A percentile compares a stretch with the other conserved stretches of the same genome.
These are phyloP conservation scores for Nicotiana knightiana DNA, from an alignment of 257 asterid genomes.

Conservation along the genomic window DNA sequence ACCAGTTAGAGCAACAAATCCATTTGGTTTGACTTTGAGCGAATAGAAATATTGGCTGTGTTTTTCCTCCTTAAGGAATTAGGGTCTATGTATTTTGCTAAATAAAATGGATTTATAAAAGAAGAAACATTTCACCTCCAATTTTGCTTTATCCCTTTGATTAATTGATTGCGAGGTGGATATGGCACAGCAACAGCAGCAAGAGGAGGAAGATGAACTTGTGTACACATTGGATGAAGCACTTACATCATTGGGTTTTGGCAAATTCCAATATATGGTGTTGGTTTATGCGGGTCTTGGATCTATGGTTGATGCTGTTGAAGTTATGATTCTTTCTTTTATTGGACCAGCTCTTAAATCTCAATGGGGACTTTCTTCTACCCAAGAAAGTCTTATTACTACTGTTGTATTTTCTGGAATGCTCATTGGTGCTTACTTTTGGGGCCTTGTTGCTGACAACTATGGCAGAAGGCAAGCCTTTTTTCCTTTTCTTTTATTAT, in stretches of 20 bases:
- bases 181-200: neutral
- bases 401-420: slow-evolving; percentile 67
- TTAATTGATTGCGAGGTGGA: neutral
- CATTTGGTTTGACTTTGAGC: too few species aligned
- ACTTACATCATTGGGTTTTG: slow-evolving; percentile 55
- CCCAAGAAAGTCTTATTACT: slow-evolving; percentile 55
- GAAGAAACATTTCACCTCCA: too few species aligned
- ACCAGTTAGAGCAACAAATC: too few species aligned
- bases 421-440: slow-evolving; percentile 63
- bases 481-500: too few species aligned
- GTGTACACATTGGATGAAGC: slow-evolving; percentile 60
- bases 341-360: slow-evolving; percentile 59
- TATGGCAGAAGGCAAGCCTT: slow-evolving; percentile 60
- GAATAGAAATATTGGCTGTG: too few species aligned
- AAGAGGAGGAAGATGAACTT: neutral
- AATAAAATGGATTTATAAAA: too few species aligned
- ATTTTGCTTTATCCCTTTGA: too few species aligned
- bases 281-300: slow-evolving; percentile 71
- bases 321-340: slow-evolving; percentile 67
- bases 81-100: too few species aligned
- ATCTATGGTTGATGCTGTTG: slow-evolving; percentile 63
- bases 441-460: slow-evolving; percentile 59
- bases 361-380: slow-evolving; percentile 60
- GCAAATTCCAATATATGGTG: slow-evolving; percentile 51
- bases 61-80: too few species aligned